Percentiles rank a stretch among this genome's conserved stretches.
Evolutionary conservation across 2,329 filamentous ascomycete species (phyloP).

Genomic region (Beauveria sp.): DNA sequence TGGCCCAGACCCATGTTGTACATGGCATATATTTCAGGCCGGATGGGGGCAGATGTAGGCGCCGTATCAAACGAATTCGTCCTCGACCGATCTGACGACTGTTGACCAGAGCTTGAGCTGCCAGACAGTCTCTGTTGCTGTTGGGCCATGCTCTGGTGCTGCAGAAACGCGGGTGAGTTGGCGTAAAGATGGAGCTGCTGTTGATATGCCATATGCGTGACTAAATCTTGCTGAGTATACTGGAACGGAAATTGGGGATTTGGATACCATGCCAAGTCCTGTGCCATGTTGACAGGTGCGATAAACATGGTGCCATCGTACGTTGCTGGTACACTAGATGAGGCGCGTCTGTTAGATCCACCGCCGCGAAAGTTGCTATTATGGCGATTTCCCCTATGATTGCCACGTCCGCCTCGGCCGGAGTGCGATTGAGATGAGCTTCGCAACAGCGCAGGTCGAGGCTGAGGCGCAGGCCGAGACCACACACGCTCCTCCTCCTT

Average conservation of each 20-base stretch:
- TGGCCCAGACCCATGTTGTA: constrained; percentile 34
- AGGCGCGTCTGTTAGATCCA: constrained; percentile 43
- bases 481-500: constrained; percentile 65
- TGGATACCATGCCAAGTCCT: constrained; percentile 45
- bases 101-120: constrained; percentile 20
- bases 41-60: constrained; percentile 50
- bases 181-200: constrained; percentile 32
- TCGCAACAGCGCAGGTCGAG: constrained; percentile 49
- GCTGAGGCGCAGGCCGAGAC: constrained; percentile 46
- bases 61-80: constrained; percentile 58
- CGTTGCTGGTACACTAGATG: constrained; percentile 38
- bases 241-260: constrained; percentile 34
- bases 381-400: constrained; percentile 42
- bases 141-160: constrained; percentile 26
- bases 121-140: constrained; percentile 21
- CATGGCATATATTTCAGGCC: constrained; percentile 49
- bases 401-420: constrained; percentile 40
- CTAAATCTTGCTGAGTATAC: constrained; percentile 31
- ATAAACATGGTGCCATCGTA: constrained; percentile 45
- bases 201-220: constrained; percentile 35
- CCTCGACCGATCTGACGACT: constrained; percentile 43
- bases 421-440: constrained; percentile 54
- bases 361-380: constrained; percentile 33
- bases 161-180: constrained; percentile 26
- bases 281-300: constrained; percentile 35